Evolutionary conservation across 768 basidiomycete genomes (phyloP), one percentile per base, ranked within the genome.

Genomic region (Boletus pseudo-olivaceus): DNA sequence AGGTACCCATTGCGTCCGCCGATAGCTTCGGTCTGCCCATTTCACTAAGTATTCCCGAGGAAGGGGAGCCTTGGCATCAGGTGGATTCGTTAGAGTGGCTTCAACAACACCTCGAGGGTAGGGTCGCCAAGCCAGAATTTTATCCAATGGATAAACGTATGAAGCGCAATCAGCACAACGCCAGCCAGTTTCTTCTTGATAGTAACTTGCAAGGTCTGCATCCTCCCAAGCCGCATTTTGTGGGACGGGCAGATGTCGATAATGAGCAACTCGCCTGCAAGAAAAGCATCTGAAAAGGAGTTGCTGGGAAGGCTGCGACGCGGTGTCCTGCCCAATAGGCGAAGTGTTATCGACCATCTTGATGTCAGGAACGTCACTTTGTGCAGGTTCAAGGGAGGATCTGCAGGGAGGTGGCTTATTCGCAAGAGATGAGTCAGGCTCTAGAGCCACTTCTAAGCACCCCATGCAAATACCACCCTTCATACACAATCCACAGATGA

Each of bases 41-140:
- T 98, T 98, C 51, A 98, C 83, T 12, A 98, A 82, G 67, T 98
- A 98, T 69, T 96, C 92, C 41, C 95, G 75, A n/a, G 90, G 91
- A 15, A 95, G 76, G 33, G 73, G 62, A 26, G 74, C 67, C 67
- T 85, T 93, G 67, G 76, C 76, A 58, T 82, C 72, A 0, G 80
- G 75, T 3, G 72, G 62, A 49, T 78, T 72, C 7, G 72, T 63
- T 29, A 62, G 71, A 26, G 72, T 55, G 3, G 82, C 75, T 63
- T 91, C 87, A 8, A 77, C 68, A 17, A 83, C 87, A 55, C 79
- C 77, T 1, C 78, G 70, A 26, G 92, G 90, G 63, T 83, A 88
- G 5, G 91, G 88, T 29, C 93, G 79, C 95, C 95, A 97, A 2
- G 93, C 95, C 39, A 97, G 76, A 58, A 98, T 90, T 71, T 88